Conservation (phyloP, 495 filamentous ascomycete species). For the Podospora comata region DNA sequence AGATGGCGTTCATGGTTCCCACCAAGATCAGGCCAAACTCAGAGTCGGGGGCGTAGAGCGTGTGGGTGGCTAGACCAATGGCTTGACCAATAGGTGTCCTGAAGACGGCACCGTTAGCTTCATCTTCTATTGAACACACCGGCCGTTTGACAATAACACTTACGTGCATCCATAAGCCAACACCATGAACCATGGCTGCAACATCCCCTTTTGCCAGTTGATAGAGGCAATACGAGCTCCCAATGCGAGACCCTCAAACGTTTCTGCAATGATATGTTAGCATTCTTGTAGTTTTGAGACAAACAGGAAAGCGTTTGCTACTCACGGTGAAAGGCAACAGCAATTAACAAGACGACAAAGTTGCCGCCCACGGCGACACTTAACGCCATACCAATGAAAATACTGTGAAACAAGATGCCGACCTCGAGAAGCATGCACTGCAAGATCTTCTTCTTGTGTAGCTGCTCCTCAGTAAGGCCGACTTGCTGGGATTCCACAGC, state of each 20-base stretch:
- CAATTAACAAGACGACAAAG: conserved; percentile 75
- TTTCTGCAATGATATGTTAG: conserved; percentile 34
- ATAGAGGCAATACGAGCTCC: conserved; percentile 69
- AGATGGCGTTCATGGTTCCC: conserved; percentile 87
- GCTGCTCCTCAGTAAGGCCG: conserved; percentile 39
- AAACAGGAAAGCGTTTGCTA: conserved; percentile 8
- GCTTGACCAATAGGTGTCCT: conserved; percentile 91
- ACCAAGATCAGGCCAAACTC: conserved; percentile 82
- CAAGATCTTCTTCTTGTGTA: conserved; percentile 58
- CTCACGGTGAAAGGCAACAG: conserved; percentile 70
- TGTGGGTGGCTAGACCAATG: conserved; percentile 79
- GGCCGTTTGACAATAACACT: neutral
- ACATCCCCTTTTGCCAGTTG: conserved; percentile 47
- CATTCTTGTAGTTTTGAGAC: neutral
- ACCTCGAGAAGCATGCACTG: conserved; percentile 80
- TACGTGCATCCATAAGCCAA: conserved; percentile 72
- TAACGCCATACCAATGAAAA: conserved; percentile 87
- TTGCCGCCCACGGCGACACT: conserved; percentile 70
- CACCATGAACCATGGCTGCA: conserved; percentile 85
- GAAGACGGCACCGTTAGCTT: conserved; percentile 20
- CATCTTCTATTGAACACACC: neutral
- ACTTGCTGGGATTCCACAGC: conserved; percentile 18
- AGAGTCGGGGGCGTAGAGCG: conserved; percentile 74
- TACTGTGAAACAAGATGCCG: conserved; percentile 79
- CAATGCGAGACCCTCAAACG: conserved; percentile 71